A percentile compares a stretch with the other conserved stretches of the same genome.
These are phyloP conservation scores for Ophiognomonia clavigignenti-juglandacearum DNA, from an alignment of 2,329 filamentous ascomycete species.

Conservation along the genomic window DNA sequence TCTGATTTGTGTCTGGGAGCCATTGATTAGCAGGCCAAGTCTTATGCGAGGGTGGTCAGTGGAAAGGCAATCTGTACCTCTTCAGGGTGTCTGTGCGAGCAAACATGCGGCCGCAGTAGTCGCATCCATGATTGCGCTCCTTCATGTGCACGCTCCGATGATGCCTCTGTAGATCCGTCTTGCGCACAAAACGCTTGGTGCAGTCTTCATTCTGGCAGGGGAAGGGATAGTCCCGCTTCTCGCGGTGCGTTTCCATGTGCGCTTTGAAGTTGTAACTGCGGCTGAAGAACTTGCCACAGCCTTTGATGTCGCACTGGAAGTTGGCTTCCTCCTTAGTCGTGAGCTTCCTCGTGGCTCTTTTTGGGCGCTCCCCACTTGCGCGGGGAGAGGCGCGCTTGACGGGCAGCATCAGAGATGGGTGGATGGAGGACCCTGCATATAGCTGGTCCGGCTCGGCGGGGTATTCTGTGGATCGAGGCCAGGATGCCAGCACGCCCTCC, in stretches of 20 bases:
- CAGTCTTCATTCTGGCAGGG: slow-evolving; percentile 62
- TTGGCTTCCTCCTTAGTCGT: slow-evolving; percentile 67
- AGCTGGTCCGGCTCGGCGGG: slow-evolving; percentile 27
- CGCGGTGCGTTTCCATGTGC: slow-evolving; percentile 80
- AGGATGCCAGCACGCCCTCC: slow-evolving; percentile 30
- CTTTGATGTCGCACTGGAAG: slow-evolving; percentile 61
- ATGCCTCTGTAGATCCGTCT: slow-evolving; percentile 68
- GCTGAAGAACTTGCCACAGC: slow-evolving; percentile 76
- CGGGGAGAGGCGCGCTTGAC: slow-evolving; percentile 24
- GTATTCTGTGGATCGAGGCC: slow-evolving; percentile 35
- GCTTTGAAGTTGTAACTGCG: slow-evolving; percentile 83
- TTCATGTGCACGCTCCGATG: slow-evolving; percentile 69
- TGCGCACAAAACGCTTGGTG: slow-evolving; percentile 72
- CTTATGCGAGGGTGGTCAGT: not conserved
- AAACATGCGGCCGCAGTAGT: slow-evolving; percentile 67
- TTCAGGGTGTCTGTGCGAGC: slow-evolving; percentile 77
- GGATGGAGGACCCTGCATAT: slow-evolving; percentile 4
- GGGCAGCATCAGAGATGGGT: slow-evolving; percentile 19
- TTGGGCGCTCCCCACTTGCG: slow-evolving; percentile 24
- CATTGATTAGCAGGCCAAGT: not conserved
- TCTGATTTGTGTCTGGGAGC: slow-evolving; percentile 66
- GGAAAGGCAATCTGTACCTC: slow-evolving; percentile 51
- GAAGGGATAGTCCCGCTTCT: slow-evolving; percentile 65
- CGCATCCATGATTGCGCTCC: slow-evolving; percentile 64
- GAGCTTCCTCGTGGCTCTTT: slow-evolving; percentile 42